Conservation (phyloP, 73 alveolate species). For the Paraurostyla sp. region DNA sequence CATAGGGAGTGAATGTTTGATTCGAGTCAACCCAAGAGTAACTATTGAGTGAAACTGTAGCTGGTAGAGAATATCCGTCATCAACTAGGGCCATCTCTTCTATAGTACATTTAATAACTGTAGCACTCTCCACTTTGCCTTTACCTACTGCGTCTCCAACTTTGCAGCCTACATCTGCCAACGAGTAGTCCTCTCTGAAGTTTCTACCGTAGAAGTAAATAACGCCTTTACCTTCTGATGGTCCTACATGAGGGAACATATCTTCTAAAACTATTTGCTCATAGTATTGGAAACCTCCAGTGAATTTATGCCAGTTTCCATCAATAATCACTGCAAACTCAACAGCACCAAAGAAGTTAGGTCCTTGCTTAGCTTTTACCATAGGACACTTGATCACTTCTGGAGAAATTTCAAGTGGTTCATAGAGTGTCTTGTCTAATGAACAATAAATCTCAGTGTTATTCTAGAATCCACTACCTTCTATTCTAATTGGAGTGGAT, state of each 20-base stretch:
- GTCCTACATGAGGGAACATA: slow-evolving; percentile 89
- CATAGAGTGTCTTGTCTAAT: slow-evolving; percentile 75
- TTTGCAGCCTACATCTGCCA: slow-evolving; percentile 86
- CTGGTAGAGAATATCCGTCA: slow-evolving; percentile 80
- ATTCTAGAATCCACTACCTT: slow-evolving; percentile 89
- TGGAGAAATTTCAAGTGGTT: slow-evolving; percentile 74
- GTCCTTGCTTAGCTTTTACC: slow-evolving; percentile 77
- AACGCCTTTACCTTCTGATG: slow-evolving; percentile 88
- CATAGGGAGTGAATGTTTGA: slow-evolving; percentile 84
- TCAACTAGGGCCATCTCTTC: slow-evolving; percentile 83
- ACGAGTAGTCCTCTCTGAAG: slow-evolving; percentile 90
- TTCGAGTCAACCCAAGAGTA: slow-evolving; percentile 86
- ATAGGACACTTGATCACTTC: slow-evolving; percentile 84
- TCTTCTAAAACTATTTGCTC: slow-evolving; percentile 82
- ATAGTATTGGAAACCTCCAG: slow-evolving; percentile 93
- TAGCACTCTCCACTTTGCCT: slow-evolving; percentile 77
- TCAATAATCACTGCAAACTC: slow-evolving; percentile 86
- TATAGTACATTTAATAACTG: slow-evolving; percentile 78
- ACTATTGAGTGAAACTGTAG: slow-evolving; percentile 86
- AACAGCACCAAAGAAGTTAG: slow-evolving; percentile 84
- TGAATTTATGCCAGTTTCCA: slow-evolving; percentile 84
- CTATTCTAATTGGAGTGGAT: slow-evolving; percentile 82
- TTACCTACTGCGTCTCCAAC: slow-evolving; percentile 88
- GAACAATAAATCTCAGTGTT: slow-evolving; percentile 78
- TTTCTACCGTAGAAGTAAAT: slow-evolving; percentile 88